Base-by-base conservation (phyloP, 352 stramenopile species). In the Ophiocytium majus region DNA sequence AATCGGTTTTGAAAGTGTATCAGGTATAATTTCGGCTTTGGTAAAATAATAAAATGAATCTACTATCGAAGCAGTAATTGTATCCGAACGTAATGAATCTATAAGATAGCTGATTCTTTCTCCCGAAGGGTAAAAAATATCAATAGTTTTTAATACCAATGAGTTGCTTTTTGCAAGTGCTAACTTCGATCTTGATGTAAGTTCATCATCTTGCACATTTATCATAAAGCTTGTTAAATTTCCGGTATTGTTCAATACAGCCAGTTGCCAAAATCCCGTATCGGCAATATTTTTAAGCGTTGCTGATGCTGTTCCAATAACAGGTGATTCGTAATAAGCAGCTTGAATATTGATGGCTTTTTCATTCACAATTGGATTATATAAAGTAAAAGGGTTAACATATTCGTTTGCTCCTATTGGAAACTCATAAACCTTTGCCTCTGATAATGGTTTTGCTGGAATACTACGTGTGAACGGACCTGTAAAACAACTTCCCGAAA, bases 11-110 rank as follows among this genome's bases (percentile, higher is more conserved):
- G 57, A 71, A 71, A 71, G 57, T 71, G 57, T 71, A 71, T 71
- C 57, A 71, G 57, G 57, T 71, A 71, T 71, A 71, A 71, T 71
- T 71, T 71, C 57, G 57, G 57, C 57, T 71, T 71, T 71, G 57
- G 57, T 71, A 71, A 71, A 71, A 71, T 71, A 71, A 71, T 71
- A 71, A 71, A 71, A 71, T 71, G 57, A 71, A 71, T 71, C 57
- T 71, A 71, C 57, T 71, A 71, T 71, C 57, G 57, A 71, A 71
- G 57, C 57, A 71, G 57, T 71, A 71, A 71, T 71, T 71, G 57
- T 71, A 71, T 71, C 57, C 57, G 57, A 71, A 71, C 57, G 57
- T 71, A 71, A 71, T 71, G 57, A 71, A 71, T 71, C 57, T 71
- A 71, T 71, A 71, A 71, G 57, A 71, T 71, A 71, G 57, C 57